Conservation (phyloP, 2,329 filamentous ascomycete genomes). For the Diplodia sapinea region DNA sequence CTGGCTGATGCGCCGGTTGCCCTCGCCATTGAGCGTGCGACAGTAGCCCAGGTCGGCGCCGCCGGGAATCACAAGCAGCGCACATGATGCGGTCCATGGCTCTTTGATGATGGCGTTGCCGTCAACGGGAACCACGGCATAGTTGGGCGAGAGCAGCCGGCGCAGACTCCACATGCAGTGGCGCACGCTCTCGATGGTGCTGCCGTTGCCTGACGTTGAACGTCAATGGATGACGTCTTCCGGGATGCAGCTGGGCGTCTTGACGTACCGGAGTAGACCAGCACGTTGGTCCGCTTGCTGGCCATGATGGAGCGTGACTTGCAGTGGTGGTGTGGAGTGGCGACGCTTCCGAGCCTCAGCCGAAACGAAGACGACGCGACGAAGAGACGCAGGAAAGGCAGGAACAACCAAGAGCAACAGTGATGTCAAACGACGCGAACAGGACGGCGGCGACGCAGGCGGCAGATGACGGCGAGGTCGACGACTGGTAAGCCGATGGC, state of each 20-base stretch:
- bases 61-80: slow-evolving; percentile 88
- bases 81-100: slow-evolving; percentile 86
- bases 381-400: not conserved
- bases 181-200: slow-evolving; percentile 84
- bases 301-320: slow-evolving; percentile 58
- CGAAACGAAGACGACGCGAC: slow-evolving; percentile 32
- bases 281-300: slow-evolving; percentile 78
- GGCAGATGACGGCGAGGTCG: slow-evolving; percentile 82
- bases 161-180: slow-evolving; percentile 89
- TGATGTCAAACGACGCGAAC: slow-evolving; percentile 66
- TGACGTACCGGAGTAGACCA: slow-evolving; percentile 84
- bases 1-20: slow-evolving; percentile 81
- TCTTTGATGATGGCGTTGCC: slow-evolving; percentile 83
- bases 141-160: slow-evolving; percentile 83
- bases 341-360: slow-evolving; percentile 41
- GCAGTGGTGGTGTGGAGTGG: slow-evolving; percentile 38
- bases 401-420: slow-evolving; percentile 20
- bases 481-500: slow-evolving; percentile 77
- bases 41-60: slow-evolving; percentile 95
- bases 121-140: slow-evolving; percentile 86
- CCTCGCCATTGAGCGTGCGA: slow-evolving; percentile 81
- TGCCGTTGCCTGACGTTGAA: slow-evolving; percentile 71
- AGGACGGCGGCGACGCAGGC: slow-evolving; percentile 36
- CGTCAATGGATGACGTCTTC: slow-evolving; percentile 7
- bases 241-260: not conserved